A percentile compares a stretch with the other conserved stretches of the same genome.
These are phyloP conservation scores for Geotrichum bryndzae DNA, from an alignment of 1,139 yeast species.

Conservation along the genomic window DNA sequence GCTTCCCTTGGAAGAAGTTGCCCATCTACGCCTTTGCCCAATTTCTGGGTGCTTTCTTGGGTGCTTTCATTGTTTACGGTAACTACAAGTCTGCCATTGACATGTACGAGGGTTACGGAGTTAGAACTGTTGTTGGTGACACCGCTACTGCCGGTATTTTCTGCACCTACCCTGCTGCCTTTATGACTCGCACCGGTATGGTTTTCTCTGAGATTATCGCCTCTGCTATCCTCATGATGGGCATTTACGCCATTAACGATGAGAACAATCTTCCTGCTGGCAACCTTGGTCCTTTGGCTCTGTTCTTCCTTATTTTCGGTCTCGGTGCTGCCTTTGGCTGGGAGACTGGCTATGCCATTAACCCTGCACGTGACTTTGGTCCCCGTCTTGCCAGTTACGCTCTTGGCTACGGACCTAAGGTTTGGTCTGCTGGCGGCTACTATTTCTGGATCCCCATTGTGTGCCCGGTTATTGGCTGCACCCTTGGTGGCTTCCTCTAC, in stretches of 20 bases:
- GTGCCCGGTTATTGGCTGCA: constrained; percentile 43
- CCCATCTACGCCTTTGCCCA: constrained; percentile 31
- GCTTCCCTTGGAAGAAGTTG: constrained; percentile 32
- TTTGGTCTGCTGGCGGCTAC: constrained; percentile 39
- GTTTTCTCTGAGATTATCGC: constrained; percentile 43
- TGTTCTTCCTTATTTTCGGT: constrained; percentile 41
- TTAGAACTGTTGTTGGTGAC: constrained; percentile 28
- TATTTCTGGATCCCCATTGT: constrained; percentile 50
- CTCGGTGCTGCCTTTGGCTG: constrained; percentile 44
- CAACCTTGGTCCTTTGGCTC: constrained; percentile 41
- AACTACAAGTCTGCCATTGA: constrained; percentile 30
- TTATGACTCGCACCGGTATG: constrained; percentile 41
- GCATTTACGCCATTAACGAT: constrained; percentile 45
- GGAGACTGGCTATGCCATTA: constrained; percentile 49
- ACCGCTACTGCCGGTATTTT: constrained; percentile 40
- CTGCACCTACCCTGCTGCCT: constrained; percentile 43
- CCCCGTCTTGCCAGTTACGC: constrained; percentile 45
- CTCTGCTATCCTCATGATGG: constrained; percentile 41
- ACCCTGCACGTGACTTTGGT: constrained; percentile 49
- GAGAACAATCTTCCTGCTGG: constrained; percentile 44
- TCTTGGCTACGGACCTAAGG: constrained; percentile 42
- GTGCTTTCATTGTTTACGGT: constrained; percentile 30
- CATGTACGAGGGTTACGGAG: constrained; percentile 28
- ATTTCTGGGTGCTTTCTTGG: constrained; percentile 29
- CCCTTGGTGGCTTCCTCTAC: constrained; percentile 43